phyloP scores from a whole-genome alignment of 176 grass and related monocot species.

The Triticum turgidum region DNA sequence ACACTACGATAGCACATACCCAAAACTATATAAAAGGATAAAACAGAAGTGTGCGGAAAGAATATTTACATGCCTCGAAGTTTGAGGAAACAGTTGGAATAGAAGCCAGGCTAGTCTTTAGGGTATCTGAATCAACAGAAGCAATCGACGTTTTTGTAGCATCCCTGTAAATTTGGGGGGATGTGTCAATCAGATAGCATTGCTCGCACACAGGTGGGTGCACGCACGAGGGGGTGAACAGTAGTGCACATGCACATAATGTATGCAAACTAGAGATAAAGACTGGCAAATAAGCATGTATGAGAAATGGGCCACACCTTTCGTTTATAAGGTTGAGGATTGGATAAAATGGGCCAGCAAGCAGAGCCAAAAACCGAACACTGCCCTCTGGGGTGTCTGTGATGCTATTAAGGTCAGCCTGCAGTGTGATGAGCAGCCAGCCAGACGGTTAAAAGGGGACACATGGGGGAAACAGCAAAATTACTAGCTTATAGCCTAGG shows the following conservation, averaged over 20 bases:
- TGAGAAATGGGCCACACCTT: constrained; percentile 58
- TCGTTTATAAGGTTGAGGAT: constrained; percentile 83
- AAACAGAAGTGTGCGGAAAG: constrained; percentile 17
- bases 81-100: constrained; percentile 85
- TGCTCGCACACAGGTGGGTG: not conserved
- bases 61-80: constrained; percentile 59
- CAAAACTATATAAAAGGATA: constrained; percentile 25
- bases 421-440: constrained; percentile 32
- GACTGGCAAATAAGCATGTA: constrained; percentile 19
- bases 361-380: constrained; percentile 72
- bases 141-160: constrained; percentile 41
- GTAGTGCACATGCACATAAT: not conserved
- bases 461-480: constrained; percentile 21
- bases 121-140: constrained; percentile 66
- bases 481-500: constrained; percentile 16
- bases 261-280: constrained; percentile 24
- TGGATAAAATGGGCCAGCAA: constrained; percentile 92
- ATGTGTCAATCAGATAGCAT: constrained; percentile 34
- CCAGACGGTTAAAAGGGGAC: not conserved
- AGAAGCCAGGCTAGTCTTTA: constrained; percentile 56
- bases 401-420: constrained; percentile 78
- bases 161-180: constrained; percentile 62
- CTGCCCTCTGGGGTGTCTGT: constrained; percentile 63
- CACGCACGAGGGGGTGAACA: not conserved
- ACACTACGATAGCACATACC: not conserved